phyloP scores from a whole-genome alignment of 257 asterid species.

The Nicotiana knightiana region DNA sequence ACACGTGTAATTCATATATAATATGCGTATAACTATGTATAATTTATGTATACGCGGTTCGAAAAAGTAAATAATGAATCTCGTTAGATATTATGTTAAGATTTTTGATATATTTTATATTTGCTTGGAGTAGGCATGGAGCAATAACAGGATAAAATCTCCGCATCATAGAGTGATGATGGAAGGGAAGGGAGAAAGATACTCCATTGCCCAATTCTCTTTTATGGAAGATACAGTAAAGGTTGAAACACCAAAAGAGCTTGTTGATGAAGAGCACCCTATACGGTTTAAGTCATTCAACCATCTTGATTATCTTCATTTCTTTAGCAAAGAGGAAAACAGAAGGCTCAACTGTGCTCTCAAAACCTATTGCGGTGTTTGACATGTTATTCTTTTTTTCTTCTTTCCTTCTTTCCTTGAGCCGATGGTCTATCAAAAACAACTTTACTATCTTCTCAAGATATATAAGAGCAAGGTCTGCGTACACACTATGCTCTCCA shows the following conservation, averaged over 20 bases:
- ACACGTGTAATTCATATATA: no score
- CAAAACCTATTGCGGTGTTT: conserved; percentile 59
- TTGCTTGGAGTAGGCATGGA: conserved; percentile 50
- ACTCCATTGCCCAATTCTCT: conserved; percentile 62
- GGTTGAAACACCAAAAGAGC: conserved; percentile 52
- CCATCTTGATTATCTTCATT: conserved; percentile 51
- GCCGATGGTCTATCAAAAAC: no score
- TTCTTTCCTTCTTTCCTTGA: no score
- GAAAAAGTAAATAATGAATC: no score
- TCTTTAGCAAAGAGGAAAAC: conserved; percentile 60
- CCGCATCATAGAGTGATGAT: conserved; percentile 53
- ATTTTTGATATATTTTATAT: neutral
- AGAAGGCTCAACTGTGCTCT: conserved; percentile 52
- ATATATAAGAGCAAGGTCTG: no score
- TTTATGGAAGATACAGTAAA: conserved; percentile 41
- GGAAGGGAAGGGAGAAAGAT: conserved; percentile 48
- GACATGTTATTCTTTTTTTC: neutral
- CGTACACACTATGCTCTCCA: no score
- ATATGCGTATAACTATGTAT: no score
- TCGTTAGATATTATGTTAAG: no score
- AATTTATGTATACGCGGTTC: no score
- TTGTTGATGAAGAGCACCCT: conserved; percentile 53
- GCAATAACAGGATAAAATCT: conserved; percentile 58
- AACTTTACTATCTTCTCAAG: no score
- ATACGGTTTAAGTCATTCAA: conserved; percentile 46